Evolutionary conservation across 352 stramenopile species (phyloP), one percentile per base, ranked within the genome.

Genomic region (Globisporangium iwayamae): DNA sequence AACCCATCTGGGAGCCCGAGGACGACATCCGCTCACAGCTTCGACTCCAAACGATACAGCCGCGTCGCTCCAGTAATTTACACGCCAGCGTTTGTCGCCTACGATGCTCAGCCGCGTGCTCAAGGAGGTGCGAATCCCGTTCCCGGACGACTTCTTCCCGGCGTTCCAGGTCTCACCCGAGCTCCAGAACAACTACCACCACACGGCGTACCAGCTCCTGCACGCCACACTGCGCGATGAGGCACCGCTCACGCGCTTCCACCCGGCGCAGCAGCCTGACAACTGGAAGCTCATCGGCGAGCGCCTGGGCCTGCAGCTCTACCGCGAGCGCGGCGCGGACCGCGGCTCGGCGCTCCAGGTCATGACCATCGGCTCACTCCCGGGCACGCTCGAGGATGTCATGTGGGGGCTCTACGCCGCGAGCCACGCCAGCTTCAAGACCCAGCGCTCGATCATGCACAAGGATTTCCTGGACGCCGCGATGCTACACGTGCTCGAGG

Each of bases 131-230:
- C 77, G 76, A 66, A 68, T 90, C 25, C 81, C 81, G 48, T 81
- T 88, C 50, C 81, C 81, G 55, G 76, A 85, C 53, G 75, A 88
- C 59, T 90, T 90, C 63, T 90, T 90, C 68, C 78, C 78, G 7
- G 63, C 71, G 46, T 65, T 87, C 59, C 56, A 62, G 47, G 45
- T 85, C 38, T 74, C 78, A 4, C 30, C 67, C 8, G 70, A 80
- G 60, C 70, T 72, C 55, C 64, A 58, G 55, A 71, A 61, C 39
- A 53, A 65, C 25, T 83, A 83, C 38, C 73, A 83, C 51, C 68
- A 60, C 60, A 66, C 62, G 0, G 78, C 80, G 36, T 60, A 60
- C 16, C 66, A 64, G 16, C 68, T 83, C 13, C 55, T 89, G 61
- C 55, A 74, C 20, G 60, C 75, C 56, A 78, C 75, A 43, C 71